Base-by-base conservation (phyloP, 108 stramenopile genomes). In the Aurantiochytrium sp. region DNA sequence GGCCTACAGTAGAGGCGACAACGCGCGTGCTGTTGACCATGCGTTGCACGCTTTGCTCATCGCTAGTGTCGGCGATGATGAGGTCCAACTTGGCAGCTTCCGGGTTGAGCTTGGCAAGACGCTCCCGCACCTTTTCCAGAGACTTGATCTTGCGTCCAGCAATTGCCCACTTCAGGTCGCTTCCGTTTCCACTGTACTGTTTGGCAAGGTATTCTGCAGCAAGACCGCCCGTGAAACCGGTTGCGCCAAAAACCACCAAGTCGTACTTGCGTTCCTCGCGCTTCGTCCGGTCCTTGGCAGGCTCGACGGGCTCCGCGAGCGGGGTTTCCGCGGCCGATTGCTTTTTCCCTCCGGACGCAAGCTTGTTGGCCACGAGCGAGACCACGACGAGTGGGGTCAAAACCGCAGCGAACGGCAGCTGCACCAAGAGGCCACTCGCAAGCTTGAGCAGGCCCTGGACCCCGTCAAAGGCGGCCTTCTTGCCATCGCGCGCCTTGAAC, bases 1-100 rank as follows among this genome's bases (percentile, higher is more conserved):
- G 98, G 12, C 98, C 98, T 21, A 96, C 97, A 60, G 96, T 96
- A 5, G 97, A 94, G 14, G 93, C 90, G 14, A 99, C 93, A 12
- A 92, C 94, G 88, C 92, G 90, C 10, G 98, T 95, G 88, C 96
- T 76, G 21, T 88, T 60, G 1, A 95, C 96, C 92, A 99, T 89
- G 43, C 47, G 49, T 19, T 89, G 91, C n/a, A 98, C 44, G n/a
- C 95, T 91, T 35, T 87, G 60, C 8, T 90, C 88, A 72, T 96
- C 92, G 53, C 88, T 89, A 44, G 72, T 58, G 49, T 92, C 93
- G 43, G 93, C 92, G 0, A 90, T 6, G 19, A 92, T 42, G 45
- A 92, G 43, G 87, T 16, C 35, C 4, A 42, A 29, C 10, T 83
- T 45, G 59, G 93, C 93, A 19, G 90, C 59, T 95, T 72, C 55